Base-by-base conservation (phyloP, 306 rosid species). In the Cucumis melo region DNA sequence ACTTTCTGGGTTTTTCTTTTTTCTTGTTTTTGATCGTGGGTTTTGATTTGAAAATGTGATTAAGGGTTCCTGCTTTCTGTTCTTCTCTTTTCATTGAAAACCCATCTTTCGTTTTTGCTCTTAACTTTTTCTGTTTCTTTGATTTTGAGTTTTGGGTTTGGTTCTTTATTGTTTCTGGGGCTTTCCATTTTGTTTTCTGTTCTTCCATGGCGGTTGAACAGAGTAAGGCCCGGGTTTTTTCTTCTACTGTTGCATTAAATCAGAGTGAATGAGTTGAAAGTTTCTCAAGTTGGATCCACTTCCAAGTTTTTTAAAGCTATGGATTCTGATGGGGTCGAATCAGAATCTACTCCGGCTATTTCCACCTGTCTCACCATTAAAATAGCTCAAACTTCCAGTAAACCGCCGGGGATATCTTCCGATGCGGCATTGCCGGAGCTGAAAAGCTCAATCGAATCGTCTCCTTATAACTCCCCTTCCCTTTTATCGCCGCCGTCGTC, bases 401-500 rank as follows among this genome's bases (percentile, higher is more conserved):
- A 68, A 44, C 36, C 56, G 74, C 54, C 29, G n/a, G 75, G n/a
- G 13, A 21, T 13, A 6, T 41, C 75, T 46, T 71, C 75, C 39
- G 34, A 71, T 71, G 21, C 6, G 75, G 77, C 87, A 62, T 87
- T 91, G 75, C 88, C 91, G 75, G 83, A 82, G 76, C 36, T 78
- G 36, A 84, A 86, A 46, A 86, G 42, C 81, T 82, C 87, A 8
- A 81, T 76, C 20, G 92, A 80, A 59, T 85, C 93, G 19, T 84
- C 96, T 8, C 88, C 92, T 13, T 87, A 83, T 78, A 89, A 79
- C 77, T 90, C 98, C 60, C 98, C 93, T 16, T 83, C 85, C 51
- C 93, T 92, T n/a, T 80, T 90, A 10, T 92, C 98, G 5, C 96
- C 98, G 10, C 87, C 97, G 79, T 91, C 98, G 29, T 93, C 98